Percentiles rank a stretch among this genome's conserved stretches.
Conservation (phyloP, 768 basidiomycete genomes). For the Rhodotorula diobovata region DNA sequence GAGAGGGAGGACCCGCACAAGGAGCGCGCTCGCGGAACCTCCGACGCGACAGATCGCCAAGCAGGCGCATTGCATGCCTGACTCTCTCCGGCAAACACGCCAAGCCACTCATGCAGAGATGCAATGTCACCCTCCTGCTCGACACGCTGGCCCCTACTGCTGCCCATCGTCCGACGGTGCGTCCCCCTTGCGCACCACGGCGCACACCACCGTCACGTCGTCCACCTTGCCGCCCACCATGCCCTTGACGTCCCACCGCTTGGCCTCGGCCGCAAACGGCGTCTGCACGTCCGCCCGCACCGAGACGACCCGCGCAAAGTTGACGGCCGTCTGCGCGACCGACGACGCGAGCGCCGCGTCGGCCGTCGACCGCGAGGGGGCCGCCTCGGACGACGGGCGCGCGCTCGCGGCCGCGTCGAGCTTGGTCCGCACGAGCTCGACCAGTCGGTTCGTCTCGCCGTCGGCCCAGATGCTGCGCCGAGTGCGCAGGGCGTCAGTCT, state of each 20-base stretch:
- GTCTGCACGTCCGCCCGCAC: slow-evolving; percentile 35
- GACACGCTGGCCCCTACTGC: no score
- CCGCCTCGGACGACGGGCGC: background rate
- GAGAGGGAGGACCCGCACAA: background rate
- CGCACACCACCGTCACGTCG: slow-evolving; percentile 30
- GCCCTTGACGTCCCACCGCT: slow-evolving; percentile 18
- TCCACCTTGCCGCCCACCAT: slow-evolving; percentile 39
- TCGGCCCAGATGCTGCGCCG: slow-evolving; percentile 21
- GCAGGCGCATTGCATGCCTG: no score
- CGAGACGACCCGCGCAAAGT: slow-evolving; percentile 36
- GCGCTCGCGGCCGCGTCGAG: background rate
- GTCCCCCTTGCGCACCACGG: slow-evolving; percentile 13
- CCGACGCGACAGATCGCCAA: no score
- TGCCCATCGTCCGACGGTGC: background rate
- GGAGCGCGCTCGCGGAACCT: no score
- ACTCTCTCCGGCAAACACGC: no score
- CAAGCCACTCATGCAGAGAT: no score
- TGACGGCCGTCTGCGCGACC: slow-evolving; percentile 31
- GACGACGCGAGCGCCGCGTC: slow-evolving; percentile 10
- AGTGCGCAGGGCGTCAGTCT: background rate
- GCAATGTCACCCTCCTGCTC: no score
- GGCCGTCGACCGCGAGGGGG: background rate
- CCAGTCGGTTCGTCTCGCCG: slow-evolving; percentile 22
- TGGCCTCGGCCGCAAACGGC: slow-evolving; percentile 41
- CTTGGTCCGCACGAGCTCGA: background rate